Base-by-base conservation (phyloP, 345 rosid species). In the Melaleuca quinquenervia region DNA sequence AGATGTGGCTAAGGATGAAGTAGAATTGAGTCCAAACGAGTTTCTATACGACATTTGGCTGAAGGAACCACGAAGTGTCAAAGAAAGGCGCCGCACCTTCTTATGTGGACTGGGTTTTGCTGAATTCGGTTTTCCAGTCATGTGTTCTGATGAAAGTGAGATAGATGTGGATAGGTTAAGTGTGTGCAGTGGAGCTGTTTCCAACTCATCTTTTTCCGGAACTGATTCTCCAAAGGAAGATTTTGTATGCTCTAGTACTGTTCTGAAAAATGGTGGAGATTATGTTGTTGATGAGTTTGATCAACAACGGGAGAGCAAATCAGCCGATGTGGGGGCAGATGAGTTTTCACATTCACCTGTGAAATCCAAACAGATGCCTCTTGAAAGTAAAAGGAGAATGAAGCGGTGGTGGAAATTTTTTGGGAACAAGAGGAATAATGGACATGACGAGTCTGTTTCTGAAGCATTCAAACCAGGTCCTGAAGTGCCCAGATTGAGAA, bases 21-120 rank as follows among this genome's bases (percentile, higher is more conserved):
- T 87, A 50, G 85, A 45, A 29, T 82, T 83, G 80, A 70, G 80
- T 70, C 48, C 13, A 36, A 36, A 48, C 7, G 80, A 76, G 50
- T 86, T 84, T 41, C 90, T 64, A 48, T 93, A 87, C 85, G 90
- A 87, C 83, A 85, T 95, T 88, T 96, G 98, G 99, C 86, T 91
- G 82, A 84, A 84, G 82, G 94, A 91, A 88, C 97, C 92, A 22
- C 86, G 49, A 75, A 93, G 98, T 90, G 98, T 96, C 20, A 86
- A 90, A 89, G 94, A 93, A 82, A 92, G 99, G 80, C 93, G 98
- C 3, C 64, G 85, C 83, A 85, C 21, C 54, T 97, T 97, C 86
- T 85, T 95, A 44, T 86, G 62, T 29, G 89, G 84, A 84, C 92
- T 95, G 93, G 95, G 93, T 88, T 83, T 96, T 13, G 50, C 78